phyloP scores from a whole-genome alignment of 2,329 filamentous ascomycete species.

The Diaporthe sp. region DNA sequence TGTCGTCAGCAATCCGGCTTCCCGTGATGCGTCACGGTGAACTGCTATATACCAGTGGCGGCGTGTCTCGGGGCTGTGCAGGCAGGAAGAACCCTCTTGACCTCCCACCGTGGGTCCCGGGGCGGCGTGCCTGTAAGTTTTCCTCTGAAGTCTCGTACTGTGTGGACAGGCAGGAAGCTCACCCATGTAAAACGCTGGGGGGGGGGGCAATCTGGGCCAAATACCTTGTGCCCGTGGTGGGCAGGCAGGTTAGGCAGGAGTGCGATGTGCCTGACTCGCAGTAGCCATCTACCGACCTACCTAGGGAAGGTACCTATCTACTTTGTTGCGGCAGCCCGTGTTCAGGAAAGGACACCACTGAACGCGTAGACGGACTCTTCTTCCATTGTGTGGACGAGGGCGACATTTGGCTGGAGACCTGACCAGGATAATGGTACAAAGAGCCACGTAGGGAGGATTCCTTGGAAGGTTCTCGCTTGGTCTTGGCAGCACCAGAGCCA shows the following conservation, averaged over 20 bases:
- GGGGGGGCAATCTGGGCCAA: not conserved
- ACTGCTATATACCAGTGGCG: not conserved
- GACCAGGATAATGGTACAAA: not conserved
- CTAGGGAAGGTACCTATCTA: not conserved
- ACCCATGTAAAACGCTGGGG: not conserved
- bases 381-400: too few relatives aligned
- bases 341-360: not conserved
- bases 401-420: too few relatives aligned
- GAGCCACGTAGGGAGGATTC: constrained; percentile 14
- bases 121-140: not conserved
- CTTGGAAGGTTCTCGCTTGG: constrained; percentile 13
- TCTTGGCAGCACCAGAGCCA: constrained; percentile 9
- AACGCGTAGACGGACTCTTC: not conserved
- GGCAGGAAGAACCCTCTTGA: not conserved
- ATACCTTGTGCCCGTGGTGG: not conserved
- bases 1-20: not conserved
- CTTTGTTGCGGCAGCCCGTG: not conserved
- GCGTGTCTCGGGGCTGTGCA: not conserved
- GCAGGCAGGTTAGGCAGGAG: not conserved
- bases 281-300: not conserved
- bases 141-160: not conserved
- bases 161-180: not conserved
- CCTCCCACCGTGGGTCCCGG: too few relatives aligned
- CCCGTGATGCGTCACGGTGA: not conserved
- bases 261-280: not conserved